Base-by-base conservation (phyloP, 2,329 filamentous ascomycete species). In the Penicillium glabrum region DNA sequence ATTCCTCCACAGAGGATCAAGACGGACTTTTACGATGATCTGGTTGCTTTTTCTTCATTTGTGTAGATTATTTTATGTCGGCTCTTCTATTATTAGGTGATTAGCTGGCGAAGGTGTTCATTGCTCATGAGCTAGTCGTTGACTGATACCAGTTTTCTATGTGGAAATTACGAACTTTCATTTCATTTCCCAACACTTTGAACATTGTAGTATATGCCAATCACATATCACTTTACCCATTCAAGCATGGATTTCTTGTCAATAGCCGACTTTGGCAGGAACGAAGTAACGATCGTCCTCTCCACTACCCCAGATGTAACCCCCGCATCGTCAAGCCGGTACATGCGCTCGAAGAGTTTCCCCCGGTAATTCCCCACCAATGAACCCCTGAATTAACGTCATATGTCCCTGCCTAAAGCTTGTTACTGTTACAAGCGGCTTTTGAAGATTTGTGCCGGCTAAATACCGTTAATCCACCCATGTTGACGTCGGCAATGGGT, bases 61-160 rank as follows among this genome's bases (percentile, higher is more conserved):
- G 41, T 67, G 64, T 67, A 67, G 58, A 66, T 67, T 64, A 64
- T 59, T 61, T 23, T 48, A 46, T 35, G 27, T 31, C n/a, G 26
- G 43, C 29, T 51, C 19, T 45, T 6, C 37, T 45, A 33, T 35
- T 43, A 27, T 43, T 43, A 44, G 37, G 39, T 33, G 13, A 39
- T 45, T 51, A 14, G 49, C 37, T n/a, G 41, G 27, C 26, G n/a
- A 51, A 37, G 48, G 39, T 45, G 49, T 51, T 43, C 9, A 43
- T 43, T 33, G 24, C 29, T 44, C 23, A 24, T 46, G 43, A 23
- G 50, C 35, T n/a, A 56, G 48, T 58, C 31, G 47, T 56, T 57
- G 54, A 60, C 61, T 58, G 57, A 63, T 66, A 64, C 60, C 61
- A 53, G 5, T 43, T 46, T 46, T 46, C 13, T 37, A 46, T 45